These are phyloP conservation scores for Isatis lusitanica DNA, from an alignment of 441 rosid genomes.

Conservation along the genomic window DNA sequence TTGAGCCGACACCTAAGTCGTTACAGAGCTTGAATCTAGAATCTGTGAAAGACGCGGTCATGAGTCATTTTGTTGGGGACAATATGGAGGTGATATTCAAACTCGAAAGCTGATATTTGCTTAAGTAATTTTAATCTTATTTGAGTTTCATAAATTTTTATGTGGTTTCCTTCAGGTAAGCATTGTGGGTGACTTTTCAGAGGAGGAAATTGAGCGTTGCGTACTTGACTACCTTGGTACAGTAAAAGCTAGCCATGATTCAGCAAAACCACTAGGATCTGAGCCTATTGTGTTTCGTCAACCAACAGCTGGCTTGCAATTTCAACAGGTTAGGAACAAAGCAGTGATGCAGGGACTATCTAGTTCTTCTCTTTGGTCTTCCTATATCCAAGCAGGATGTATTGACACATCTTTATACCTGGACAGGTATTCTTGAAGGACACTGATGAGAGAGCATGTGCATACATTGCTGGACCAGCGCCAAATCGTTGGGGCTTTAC, in stretches of 20 bases:
- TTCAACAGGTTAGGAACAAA: conserved; percentile 72
- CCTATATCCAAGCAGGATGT: conserved; percentile 19
- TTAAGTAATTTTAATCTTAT: not conserved
- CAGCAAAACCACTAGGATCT: conserved; percentile 38
- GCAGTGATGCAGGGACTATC: conserved; percentile 25
- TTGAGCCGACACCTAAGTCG: conserved; percentile 91
- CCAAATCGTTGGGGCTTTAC: conserved; percentile 99
- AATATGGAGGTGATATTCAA: conserved; percentile 82
- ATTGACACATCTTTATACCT: conserved; percentile 30
- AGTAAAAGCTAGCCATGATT: conserved; percentile 61
- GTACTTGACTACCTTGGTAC: conserved; percentile 94
- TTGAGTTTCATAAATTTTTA: conserved; percentile 8
- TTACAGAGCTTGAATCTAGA: conserved; percentile 72
- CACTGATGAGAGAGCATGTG: conserved; percentile 99
- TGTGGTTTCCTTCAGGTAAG: conserved; percentile 66
- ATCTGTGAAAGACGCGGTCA: conserved; percentile 88
- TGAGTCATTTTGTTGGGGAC: conserved; percentile 92
- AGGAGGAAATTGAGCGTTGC: conserved; percentile 85
- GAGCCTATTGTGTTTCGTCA: conserved; percentile 72
- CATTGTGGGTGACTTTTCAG: conserved; percentile 93
- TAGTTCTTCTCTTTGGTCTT: not conserved
- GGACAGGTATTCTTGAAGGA: conserved; percentile 93
- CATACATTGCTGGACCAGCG: conserved; percentile 99
- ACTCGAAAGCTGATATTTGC: conserved; percentile 21
- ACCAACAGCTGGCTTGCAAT: conserved; percentile 71